Evolutionary conservation across 768 basidiomycete genomes (phyloP).

Genomic region (Suillus ampliporus): DNA sequence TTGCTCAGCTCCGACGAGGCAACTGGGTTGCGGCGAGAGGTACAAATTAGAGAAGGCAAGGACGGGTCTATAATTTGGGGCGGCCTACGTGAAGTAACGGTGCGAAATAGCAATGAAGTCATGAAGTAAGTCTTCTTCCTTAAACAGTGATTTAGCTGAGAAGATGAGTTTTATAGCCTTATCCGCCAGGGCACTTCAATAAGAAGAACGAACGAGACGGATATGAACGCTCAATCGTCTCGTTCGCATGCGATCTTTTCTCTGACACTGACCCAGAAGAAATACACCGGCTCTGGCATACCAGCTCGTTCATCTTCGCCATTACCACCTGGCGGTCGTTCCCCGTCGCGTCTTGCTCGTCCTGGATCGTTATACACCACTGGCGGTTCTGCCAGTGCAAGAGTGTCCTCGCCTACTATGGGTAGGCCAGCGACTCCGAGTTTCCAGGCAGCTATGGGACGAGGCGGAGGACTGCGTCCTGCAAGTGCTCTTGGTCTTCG

Average conservation of each 20-base stretch:
- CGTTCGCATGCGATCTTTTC: constrained; percentile 99
- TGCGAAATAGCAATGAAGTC: constrained; percentile 85
- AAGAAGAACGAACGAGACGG: constrained; percentile 94
- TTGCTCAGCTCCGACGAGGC: constrained; percentile 78
- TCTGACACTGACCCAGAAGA: constrained; percentile 91
- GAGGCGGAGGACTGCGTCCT: constrained; percentile 71
- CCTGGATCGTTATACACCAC: constrained; percentile 78
- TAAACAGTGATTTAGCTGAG: constrained; percentile 9
- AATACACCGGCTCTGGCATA: constrained; percentile 70
- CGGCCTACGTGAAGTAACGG: constrained; percentile 89
- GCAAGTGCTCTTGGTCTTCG: constrained; percentile 80
- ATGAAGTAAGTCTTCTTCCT: constrained; percentile 72
- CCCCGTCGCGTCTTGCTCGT: constrained; percentile 77
- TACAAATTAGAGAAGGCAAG: constrained; percentile 97
- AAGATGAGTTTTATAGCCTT: constrained; percentile 55
- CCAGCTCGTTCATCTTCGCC: constrained; percentile 82
- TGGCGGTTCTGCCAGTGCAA: constrained; percentile 40
- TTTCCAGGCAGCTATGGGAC: constrained; percentile 74
- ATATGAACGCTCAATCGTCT: constrained; percentile 98
- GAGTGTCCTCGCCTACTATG: constrained; percentile 78
- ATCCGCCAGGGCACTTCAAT: constrained; percentile 90
- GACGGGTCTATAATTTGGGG: constrained; percentile 97
- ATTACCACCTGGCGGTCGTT: constrained; percentile 73
- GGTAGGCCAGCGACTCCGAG: constrained; percentile 82
- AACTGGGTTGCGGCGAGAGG: constrained; percentile 73